A percentile compares a stretch with the other conserved stretches of the same genome.
Evolutionary conservation across 108 stramenopile genomes (phyloP).

Genomic region (Fragilariopsis cylindrus): DNA sequence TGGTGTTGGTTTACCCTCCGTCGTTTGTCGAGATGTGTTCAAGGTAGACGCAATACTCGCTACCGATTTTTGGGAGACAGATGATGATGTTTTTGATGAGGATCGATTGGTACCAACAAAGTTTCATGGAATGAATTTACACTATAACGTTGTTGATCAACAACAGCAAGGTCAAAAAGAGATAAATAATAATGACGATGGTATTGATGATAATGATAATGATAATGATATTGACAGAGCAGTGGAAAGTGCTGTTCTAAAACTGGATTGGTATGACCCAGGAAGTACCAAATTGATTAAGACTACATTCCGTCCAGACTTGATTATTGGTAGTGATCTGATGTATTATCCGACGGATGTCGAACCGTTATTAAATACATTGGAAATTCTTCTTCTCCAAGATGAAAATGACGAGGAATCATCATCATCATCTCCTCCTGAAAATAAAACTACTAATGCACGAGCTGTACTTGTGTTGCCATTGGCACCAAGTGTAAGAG

Average conservation of each 20-base stretch:
- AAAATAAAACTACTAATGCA: not conserved
- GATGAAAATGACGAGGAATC: constrained; percentile 6
- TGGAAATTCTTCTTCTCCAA: constrained; percentile 29
- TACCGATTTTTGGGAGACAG: constrained; percentile 44
- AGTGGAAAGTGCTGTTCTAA: constrained; percentile 10
- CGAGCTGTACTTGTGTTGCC: constrained; percentile 28
- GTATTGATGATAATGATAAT: not conserved
- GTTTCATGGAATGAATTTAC: constrained; percentile 42
- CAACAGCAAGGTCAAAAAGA: not conserved
- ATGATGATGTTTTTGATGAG: constrained; percentile 2
- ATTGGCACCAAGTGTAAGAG: constrained; percentile 33
- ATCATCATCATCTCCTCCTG: not conserved
- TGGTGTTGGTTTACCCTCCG: constrained; percentile 42
- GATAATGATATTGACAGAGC: not conserved
- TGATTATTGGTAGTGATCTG: constrained; percentile 43
- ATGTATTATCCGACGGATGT: constrained; percentile 38
- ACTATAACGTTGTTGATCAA: constrained; percentile 29
- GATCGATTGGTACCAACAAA: constrained; percentile 45
- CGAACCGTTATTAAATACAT: constrained; percentile 33
- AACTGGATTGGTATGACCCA: constrained; percentile 47
- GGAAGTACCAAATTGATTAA: not conserved
- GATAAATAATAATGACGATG: not conserved
- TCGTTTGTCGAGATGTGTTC: constrained; percentile 29
- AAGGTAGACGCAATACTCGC: constrained; percentile 19
- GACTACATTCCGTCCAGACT: constrained; percentile 13